Conservation (phyloP, 768 basidiomycete genomes). For the Neoboletus subvelutipes region DNA sequence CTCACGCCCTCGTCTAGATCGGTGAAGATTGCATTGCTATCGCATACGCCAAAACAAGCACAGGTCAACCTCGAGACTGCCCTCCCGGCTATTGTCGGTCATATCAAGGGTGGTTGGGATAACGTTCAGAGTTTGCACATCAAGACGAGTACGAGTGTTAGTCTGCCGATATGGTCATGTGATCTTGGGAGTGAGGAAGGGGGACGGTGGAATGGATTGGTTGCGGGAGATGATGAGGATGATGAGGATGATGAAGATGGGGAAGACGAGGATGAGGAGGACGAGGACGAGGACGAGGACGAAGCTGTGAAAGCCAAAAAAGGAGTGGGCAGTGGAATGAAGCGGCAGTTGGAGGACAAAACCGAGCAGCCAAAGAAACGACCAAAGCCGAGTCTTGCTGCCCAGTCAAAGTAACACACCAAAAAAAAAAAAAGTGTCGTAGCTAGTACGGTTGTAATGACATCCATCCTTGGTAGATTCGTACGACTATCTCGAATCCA, state of each 20-base stretch:
- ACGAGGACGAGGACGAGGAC: background rate
- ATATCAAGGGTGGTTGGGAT: slow-evolving; percentile 81
- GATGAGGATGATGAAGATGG: slow-evolving; percentile 8
- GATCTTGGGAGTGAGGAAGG: slow-evolving; percentile 52
- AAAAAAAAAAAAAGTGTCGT: too few species aligned
- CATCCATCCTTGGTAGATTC: slow-evolving; percentile 4
- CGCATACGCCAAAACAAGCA: slow-evolving; percentile 72
- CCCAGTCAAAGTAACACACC: background rate
- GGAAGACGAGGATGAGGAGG: background rate
- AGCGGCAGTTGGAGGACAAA: slow-evolving; percentile 12
- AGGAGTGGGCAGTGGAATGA: background rate
- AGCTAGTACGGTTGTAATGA: slow-evolving; percentile 1
- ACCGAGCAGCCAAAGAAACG: slow-evolving; percentile 21
- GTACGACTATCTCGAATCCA: slow-evolving; percentile 2
- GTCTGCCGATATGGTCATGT: slow-evolving; percentile 91
- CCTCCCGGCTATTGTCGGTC: slow-evolving; percentile 68
- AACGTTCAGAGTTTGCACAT: slow-evolving; percentile 88
- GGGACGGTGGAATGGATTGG: slow-evolving; percentile 32
- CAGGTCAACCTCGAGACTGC: slow-evolving; percentile 76
- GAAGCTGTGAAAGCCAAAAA: too few species aligned
- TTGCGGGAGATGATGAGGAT: slow-evolving; percentile 12
- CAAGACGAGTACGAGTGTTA: slow-evolving; percentile 82
- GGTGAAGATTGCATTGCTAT: slow-evolving; percentile 76
- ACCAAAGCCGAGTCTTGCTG: background rate
- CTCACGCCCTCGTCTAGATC: slow-evolving; percentile 47